Base-by-base conservation (phyloP, 2,329 filamentous ascomycete species). In the Saccharata proteae region DNA sequence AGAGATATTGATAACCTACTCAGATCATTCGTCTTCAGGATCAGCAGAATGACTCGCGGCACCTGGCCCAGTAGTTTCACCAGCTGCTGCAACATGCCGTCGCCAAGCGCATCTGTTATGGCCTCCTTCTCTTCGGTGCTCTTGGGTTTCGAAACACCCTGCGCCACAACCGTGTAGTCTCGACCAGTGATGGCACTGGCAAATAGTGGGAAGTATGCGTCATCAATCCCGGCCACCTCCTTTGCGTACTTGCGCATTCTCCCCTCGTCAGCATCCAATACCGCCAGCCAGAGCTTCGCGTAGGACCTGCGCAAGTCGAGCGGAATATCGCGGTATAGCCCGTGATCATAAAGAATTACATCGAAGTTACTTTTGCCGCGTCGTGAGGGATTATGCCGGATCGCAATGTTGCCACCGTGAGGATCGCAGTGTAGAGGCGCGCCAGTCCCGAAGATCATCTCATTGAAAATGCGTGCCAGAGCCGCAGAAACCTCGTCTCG, bases 11-110 rank as follows among this genome's bases (percentile, higher is more conserved):
- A 23, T 7, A 21, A 57, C 65, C 49, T 58, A 71, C 65, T 98
- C 22, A 98, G 64, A 58, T 98, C 90, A 53, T 98, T 98, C 3
- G 90, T 98, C 62, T 98, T 98, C 39, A 98, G 68, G 43, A 98
- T 96, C 16, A 98, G 65, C 9, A 98, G 67, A 33, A 98, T 93
- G 41, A 98, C 83, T 26, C 85, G 68, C 1, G 90, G 90, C 5
- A 98, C 86, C 45, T 83, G 74, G 28, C 84, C 83, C 4, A 98
- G 71, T 42, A 98, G 65, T 43, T 86, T 77, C 6, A 98, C 83
- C 5, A 98, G 67, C 46, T 94, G 80, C 38, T 81, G 80, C 21
- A 98, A 67, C 52, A 98, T 71, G 7, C 88, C 88, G 34, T 94
- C 84, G 28, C 85, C 80, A 36, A 98, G 63, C 1, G 84, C 81